Evolutionary conservation across 73 alveolate genomes (phyloP).

Genomic region (Paramecium octaurelia): DNA sequence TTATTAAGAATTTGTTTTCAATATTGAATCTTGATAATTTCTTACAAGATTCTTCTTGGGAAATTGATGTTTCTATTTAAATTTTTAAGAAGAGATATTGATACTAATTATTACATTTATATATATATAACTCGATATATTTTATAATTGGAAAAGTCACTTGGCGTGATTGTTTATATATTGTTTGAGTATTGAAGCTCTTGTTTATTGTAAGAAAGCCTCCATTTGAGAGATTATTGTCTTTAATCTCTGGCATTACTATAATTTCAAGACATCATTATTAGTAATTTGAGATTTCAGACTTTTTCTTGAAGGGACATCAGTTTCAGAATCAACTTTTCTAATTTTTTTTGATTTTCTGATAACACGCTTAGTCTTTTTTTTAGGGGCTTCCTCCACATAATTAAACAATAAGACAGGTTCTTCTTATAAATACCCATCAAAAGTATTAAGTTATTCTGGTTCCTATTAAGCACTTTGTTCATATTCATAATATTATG

Average conservation of each 20-base stretch:
- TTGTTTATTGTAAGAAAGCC: neutral
- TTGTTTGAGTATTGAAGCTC: neutral
- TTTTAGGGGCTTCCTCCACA: constrained; percentile 35
- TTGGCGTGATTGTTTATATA: neutral
- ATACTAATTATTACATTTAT: neutral
- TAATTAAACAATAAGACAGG: neutral
- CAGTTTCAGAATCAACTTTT: constrained; percentile 10
- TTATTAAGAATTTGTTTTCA: neutral
- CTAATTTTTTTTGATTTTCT: neutral
- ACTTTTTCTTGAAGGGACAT: neutral
- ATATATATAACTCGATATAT: neutral
- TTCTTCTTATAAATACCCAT: constrained; percentile 28
- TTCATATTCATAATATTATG: neutral
- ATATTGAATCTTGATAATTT: neutral
- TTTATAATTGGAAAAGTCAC: neutral
- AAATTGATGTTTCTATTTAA: neutral
- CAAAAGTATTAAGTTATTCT: constrained; percentile 27
- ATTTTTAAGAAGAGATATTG: neutral
- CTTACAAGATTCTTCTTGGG: too few species aligned
- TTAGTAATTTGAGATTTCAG: neutral
- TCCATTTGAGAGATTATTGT: constrained; percentile 30
- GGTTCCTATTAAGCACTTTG: neutral
- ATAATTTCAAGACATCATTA: neutral
- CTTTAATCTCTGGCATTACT: neutral
- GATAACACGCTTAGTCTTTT: neutral